These are phyloP conservation scores for Porogramme epimiltina DNA, from an alignment of 1,284 basidiomycete genomes.

Conservation along the genomic window DNA sequence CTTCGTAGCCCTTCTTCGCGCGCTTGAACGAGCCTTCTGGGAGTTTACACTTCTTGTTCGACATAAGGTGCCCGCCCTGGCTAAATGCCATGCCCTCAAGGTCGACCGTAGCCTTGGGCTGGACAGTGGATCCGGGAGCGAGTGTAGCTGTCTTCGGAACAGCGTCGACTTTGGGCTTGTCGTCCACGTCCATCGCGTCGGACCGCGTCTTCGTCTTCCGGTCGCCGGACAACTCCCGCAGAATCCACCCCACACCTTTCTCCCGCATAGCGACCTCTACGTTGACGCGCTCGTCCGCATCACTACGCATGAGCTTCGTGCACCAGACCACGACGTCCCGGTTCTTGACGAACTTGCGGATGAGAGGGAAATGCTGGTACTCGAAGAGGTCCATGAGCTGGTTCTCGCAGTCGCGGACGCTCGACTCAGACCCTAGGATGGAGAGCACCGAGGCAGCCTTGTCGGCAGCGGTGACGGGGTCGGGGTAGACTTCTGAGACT, in stretches of 20 bases:
- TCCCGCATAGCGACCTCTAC: conserved; percentile 99
- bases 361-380: conserved; percentile 90
- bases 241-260: conserved; percentile 95
- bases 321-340: conserved; percentile 98
- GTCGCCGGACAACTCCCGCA: conserved; percentile 85
- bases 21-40: conserved; percentile 99
- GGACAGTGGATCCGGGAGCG: conserved; percentile 84
- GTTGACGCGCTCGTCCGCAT: conserved; percentile 90
- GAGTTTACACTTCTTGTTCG: conserved; percentile 97
- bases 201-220: conserved; percentile 57
- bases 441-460: conserved; percentile 88
- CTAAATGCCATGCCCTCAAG: conserved; percentile 95
- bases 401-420: conserved; percentile 94
- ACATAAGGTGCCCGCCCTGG: conserved; percentile 96
- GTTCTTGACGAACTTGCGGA: conserved; percentile 92
- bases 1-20: conserved; percentile 95
- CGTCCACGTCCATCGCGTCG: conserved; percentile 83
- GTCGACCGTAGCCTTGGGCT: conserved; percentile 88
- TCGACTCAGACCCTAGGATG: conserved; percentile 88
- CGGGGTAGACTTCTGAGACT: conserved; percentile 88
- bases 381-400: conserved; percentile 97
- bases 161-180: conserved; percentile 41
- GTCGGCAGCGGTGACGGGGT: conserved; percentile 92
- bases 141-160: conserved; percentile 90
- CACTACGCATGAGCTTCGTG: conserved; percentile 90